phyloP scores from a whole-genome alignment of 148 eudicot species.

The Linanthus parryae region DNA sequence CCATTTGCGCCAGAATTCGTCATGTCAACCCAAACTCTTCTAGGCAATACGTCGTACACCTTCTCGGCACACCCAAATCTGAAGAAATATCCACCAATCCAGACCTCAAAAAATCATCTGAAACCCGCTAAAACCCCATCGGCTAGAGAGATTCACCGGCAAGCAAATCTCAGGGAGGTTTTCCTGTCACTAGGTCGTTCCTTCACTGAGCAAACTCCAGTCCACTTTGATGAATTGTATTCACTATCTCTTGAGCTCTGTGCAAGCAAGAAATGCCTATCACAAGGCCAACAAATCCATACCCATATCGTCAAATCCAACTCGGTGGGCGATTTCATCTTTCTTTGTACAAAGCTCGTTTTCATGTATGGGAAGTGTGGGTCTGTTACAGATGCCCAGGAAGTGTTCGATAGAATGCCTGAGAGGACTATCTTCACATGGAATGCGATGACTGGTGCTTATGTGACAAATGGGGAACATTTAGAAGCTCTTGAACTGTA shows the following conservation, averaged over 20 bases:
- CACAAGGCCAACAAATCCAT: constrained; percentile 54
- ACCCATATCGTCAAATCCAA: constrained; percentile 27
- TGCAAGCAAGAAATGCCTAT: constrained; percentile 38
- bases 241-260: constrained; percentile 64
- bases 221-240: constrained; percentile 46
- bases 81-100: not conserved
- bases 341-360: constrained; percentile 27
- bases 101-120: not conserved
- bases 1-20: too few species aligned
- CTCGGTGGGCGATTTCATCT: not conserved
- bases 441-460: constrained; percentile 93
- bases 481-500: constrained; percentile 45
- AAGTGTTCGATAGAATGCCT: constrained; percentile 48
- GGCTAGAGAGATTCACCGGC: constrained; percentile 30
- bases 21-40: too few species aligned
- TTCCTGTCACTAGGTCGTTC: constrained; percentile 34
- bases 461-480: constrained; percentile 45
- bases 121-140: constrained; percentile 22
- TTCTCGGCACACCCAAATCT: too few species aligned
- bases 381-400: constrained; percentile 39
- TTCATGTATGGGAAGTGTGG: constrained; percentile 81
- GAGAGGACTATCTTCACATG: constrained; percentile 31
- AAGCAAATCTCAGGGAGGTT: constrained; percentile 32
- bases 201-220: constrained; percentile 10
- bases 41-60: too few species aligned